phyloP scores from a whole-genome alignment of 2,329 filamentous ascomycete species.

The Endothia cerciana region DNA sequence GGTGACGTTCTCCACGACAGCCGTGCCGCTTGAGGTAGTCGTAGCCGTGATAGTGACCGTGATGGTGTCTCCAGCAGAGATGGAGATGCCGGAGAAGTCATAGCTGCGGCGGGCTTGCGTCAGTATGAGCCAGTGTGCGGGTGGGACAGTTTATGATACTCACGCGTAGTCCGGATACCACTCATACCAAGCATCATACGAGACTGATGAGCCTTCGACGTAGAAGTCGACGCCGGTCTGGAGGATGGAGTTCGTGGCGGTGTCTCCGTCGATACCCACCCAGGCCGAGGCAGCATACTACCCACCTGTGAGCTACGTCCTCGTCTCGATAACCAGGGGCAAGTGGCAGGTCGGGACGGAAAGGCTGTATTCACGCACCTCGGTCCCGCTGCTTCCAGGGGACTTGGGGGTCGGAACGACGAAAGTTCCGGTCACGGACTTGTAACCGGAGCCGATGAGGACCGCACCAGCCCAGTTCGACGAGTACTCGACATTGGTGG shows the following conservation, averaged over 20 bases:
- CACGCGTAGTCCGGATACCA: conserved; percentile 60
- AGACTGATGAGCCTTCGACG: conserved; percentile 43
- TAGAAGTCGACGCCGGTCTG: conserved; percentile 62
- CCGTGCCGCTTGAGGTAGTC: conserved; percentile 47
- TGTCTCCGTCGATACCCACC: conserved; percentile 66
- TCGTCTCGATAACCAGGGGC: neutral
- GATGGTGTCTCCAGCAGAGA: conserved; percentile 32
- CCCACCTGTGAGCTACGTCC: neutral
- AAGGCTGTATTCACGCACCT: conserved; percentile 15
- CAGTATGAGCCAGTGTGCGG: neutral
- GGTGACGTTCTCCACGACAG: conserved; percentile 50
- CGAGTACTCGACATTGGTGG: conserved; percentile 24
- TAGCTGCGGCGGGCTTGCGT: conserved; percentile 17
- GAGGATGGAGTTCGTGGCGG: conserved; percentile 55
- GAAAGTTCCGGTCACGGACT: conserved; percentile 54
- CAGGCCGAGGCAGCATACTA: conserved; percentile 56
- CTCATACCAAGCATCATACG: conserved; percentile 63
- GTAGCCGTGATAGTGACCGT: conserved; percentile 42
- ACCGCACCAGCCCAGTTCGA: conserved; percentile 63
- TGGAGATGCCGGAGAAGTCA: conserved; percentile 32
- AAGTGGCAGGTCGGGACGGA: neutral
- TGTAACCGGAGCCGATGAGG: conserved; percentile 55
- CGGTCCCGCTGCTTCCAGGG: conserved; percentile 40
- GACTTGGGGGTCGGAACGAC: conserved; percentile 53
- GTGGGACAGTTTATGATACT: neutral